Base-by-base conservation (phyloP, 768 basidiomycete species). In the Strobilomyces echinocephalus region DNA sequence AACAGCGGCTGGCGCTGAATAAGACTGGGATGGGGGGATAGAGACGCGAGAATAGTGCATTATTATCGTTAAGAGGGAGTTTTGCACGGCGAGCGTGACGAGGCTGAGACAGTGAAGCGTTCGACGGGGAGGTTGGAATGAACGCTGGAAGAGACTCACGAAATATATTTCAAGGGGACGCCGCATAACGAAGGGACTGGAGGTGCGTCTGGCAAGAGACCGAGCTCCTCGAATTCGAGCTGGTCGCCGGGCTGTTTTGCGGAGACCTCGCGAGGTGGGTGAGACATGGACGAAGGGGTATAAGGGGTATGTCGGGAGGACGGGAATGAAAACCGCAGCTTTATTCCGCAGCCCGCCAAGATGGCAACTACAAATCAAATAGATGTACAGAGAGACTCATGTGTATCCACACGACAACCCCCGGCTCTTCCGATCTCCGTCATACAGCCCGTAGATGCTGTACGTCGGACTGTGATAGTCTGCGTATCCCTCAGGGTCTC, bases 21-120 rank as follows among this genome's bases (percentile, higher is more conserved):
- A 98, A 2, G 85, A 78, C 50, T 80, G 77, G 50, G 85, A 83
- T 0, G 88, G 81, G 3, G 89, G 77, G 16, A 84, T 81, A 10
- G 88, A 86, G 49, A 91, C 85, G 58, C 94, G 84, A 36, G 95
- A 97, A 72, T 95, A 91, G 75, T 97, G 94, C 90, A 98, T 95
- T 68, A 97, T 87, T 69, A 98, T 82, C 33, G 92, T 89, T 52
- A 98, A 69, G 52, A 84, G 74, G 20, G 92, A 92, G 73, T 97
- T 97, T 74, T 98, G 95, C 47, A 93, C 80, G 46, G 91, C 91
- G 67, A 94, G 79, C n/a, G 85, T 88, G 54, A 89, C 77, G 52
- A 91, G 78, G 48, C 88, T 91, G 64, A 46, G 26, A 8, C 18
- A 20, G 39, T 9, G 8, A 11, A 20, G 39, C 8, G 18, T 21